phyloP scores from a whole-genome alignment of 768 basidiomycete genomes.

The Infundibulicybe gibba region DNA sequence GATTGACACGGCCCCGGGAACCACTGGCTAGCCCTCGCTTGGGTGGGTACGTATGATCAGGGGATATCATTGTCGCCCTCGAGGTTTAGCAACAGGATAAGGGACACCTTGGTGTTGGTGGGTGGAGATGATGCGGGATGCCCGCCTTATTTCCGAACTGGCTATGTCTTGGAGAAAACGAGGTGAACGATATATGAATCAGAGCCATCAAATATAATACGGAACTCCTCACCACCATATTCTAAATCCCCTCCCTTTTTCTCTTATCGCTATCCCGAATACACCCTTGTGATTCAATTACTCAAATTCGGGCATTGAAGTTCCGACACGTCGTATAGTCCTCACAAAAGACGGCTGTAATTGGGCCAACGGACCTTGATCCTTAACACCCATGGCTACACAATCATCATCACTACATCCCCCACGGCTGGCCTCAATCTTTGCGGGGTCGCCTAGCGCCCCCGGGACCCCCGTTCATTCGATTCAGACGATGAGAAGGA shows the following conservation, averaged over 20 bases:
- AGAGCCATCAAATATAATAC: too few species aligned
- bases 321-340: too few species aligned
- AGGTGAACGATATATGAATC: too few species aligned
- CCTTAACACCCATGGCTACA: conserved; percentile 35
- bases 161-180: background rate
- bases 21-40: too few species aligned
- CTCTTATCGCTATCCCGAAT: background rate
- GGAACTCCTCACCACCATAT: conserved; percentile 4
- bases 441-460: conserved; percentile 69
- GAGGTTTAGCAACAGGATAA: conserved; percentile 17
- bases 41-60: too few species aligned
- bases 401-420: conserved; percentile 55
- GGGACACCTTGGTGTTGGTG: background rate
- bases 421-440: conserved; percentile 68
- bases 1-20: too few species aligned
- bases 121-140: conserved; percentile 24
- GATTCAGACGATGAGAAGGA: conserved; percentile 88
- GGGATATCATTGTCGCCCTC: too few species aligned
- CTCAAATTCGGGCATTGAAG: too few species aligned
- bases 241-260: conserved; percentile 4
- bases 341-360: conserved; percentile 1
- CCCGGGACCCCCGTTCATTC: conserved; percentile 87
- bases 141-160: conserved; percentile 28
- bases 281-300: too few species aligned
- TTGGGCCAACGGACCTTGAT: background rate